Conservation (phyloP, 306 rosid species). For the Elaeagnus macrophylla region DNA sequence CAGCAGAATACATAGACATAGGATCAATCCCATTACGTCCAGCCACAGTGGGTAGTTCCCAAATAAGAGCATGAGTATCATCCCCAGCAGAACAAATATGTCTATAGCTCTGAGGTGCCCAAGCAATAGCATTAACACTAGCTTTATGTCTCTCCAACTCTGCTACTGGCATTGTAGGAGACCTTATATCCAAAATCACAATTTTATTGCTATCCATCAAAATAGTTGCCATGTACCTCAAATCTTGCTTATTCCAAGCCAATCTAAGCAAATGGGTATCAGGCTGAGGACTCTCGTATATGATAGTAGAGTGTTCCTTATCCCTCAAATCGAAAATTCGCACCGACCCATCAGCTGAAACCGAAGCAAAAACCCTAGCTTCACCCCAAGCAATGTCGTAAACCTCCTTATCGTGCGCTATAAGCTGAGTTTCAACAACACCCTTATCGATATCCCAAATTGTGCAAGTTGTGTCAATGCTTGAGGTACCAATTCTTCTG, state of each 20-base stretch:
- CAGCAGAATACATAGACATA: constrained; percentile 59
- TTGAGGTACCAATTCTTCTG: constrained; percentile 69
- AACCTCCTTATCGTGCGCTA: constrained; percentile 95
- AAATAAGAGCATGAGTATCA: constrained; percentile 77
- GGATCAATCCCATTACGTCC: constrained; percentile 81
- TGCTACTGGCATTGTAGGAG: constrained; percentile 84
- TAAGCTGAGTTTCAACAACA: constrained; percentile 86
- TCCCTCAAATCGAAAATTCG: constrained; percentile 80
- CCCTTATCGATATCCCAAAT: constrained; percentile 78
- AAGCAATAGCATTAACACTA: constrained; percentile 61
- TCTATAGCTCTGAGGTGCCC: constrained; percentile 62
- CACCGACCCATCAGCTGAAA: constrained; percentile 92
- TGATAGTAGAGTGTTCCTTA: constrained; percentile 89
- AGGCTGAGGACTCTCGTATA: constrained; percentile 87
- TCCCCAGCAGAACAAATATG: constrained; percentile 83
- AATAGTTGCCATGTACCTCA: constrained; percentile 85
- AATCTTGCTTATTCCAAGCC: constrained; percentile 97
- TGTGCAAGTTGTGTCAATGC: constrained; percentile 94
- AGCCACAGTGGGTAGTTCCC: constrained; percentile 83
- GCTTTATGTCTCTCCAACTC: constrained; percentile 75
- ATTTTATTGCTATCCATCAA: constrained; percentile 82
- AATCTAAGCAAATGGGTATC: constrained; percentile 85
- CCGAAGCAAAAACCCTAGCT: constrained; percentile 84
- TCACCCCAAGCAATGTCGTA: constrained; percentile 97
- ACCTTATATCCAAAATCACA: constrained; percentile 81